Percentiles rank a stretch among this genome's conserved stretches.
Evolutionary conservation across 306 rosid genomes (phyloP).

Genomic region (Trifolium subterraneum): DNA sequence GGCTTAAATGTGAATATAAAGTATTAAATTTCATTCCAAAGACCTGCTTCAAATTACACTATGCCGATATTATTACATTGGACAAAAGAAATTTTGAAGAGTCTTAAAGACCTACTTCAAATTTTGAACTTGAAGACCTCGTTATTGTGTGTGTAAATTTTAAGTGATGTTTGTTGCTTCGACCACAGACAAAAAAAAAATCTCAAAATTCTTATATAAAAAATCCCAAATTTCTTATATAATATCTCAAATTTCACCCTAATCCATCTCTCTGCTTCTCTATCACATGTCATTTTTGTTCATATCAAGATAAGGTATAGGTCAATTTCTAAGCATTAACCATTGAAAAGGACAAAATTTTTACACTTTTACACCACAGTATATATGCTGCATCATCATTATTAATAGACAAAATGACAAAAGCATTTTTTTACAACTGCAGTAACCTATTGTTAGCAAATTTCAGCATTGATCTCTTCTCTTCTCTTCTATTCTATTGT

Average conservation of each 20-base stretch:
- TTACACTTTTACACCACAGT: slow-evolving; percentile 48
- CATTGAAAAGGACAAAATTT: slow-evolving; percentile 57
- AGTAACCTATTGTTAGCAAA: slow-evolving; percentile 52
- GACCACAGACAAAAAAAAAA: too few species aligned
- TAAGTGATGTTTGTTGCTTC: too few species aligned
- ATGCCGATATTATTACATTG: too few species aligned
- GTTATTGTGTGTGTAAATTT: too few species aligned
- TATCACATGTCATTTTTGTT: slow-evolving; percentile 23
- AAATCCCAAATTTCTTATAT: too few species aligned
- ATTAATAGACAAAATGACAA: slow-evolving; percentile 40
- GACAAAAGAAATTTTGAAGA: too few species aligned
- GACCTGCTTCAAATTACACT: too few species aligned
- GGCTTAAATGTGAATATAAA: not conserved
- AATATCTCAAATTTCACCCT: slow-evolving; percentile 37
- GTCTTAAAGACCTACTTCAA: too few species aligned
- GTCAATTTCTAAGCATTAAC: slow-evolving; percentile 51
- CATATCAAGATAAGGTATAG: slow-evolving; percentile 36
- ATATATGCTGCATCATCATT: slow-evolving; percentile 29
- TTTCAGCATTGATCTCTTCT: slow-evolving; percentile 45
- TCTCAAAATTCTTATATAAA: too few species aligned
- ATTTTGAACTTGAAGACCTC: too few species aligned
- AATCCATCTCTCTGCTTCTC: slow-evolving; percentile 13
- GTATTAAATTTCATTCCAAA: too few species aligned
- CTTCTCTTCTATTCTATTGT: slow-evolving; percentile 36
- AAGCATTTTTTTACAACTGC: slow-evolving; percentile 17